Conservation (phyloP, 1,139 yeast genomes). For the Spencermartinsiella ligniputridi region DNA sequence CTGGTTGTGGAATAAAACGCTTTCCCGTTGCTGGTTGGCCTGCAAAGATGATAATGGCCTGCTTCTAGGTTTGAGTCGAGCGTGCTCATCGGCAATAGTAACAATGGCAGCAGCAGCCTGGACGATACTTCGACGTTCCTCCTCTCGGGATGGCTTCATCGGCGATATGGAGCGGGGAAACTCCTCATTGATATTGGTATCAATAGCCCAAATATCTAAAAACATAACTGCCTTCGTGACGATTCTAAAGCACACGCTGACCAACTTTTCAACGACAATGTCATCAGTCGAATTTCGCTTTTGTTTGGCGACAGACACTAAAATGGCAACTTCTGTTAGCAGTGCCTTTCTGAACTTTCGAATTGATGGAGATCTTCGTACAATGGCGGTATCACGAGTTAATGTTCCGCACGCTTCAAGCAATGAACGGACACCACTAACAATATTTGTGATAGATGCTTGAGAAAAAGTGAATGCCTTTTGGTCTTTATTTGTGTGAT, state of each 20-base stretch:
- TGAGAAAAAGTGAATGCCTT: slow-evolving; percentile 33
- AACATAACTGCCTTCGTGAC: slow-evolving; percentile 68
- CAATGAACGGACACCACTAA: slow-evolving; percentile 79
- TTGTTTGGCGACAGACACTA: slow-evolving; percentile 83
- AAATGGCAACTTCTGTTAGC: slow-evolving; percentile 85
- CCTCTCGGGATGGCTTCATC: not conserved
- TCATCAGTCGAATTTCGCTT: slow-evolving; percentile 67
- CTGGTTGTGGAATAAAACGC: slow-evolving; percentile 30
- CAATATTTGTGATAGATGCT: slow-evolving; percentile 50
- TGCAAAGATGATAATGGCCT: not conserved
- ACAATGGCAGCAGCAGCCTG: slow-evolving; percentile 1
- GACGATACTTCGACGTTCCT: slow-evolving; percentile 3
- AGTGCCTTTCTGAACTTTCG: slow-evolving; percentile 72
- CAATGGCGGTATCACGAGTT: slow-evolving; percentile 76
- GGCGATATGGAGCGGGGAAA: not conserved
- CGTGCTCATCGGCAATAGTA: not conserved
- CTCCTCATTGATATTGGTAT: slow-evolving; percentile 30
- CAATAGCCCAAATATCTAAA: slow-evolving; percentile 61
- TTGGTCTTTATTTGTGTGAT: slow-evolving; percentile 5
- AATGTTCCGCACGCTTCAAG: slow-evolving; percentile 78
- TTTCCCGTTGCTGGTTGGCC: slow-evolving; percentile 26
- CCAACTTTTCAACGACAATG: slow-evolving; percentile 64
- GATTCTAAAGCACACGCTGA: slow-evolving; percentile 69
- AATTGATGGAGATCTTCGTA: slow-evolving; percentile 62
- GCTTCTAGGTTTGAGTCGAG: not conserved